Percentiles rank a stretch among this genome's conserved stretches.
Conservation (phyloP, 2,329 filamentous ascomycete species). For the Neurospora sp. region DNA sequence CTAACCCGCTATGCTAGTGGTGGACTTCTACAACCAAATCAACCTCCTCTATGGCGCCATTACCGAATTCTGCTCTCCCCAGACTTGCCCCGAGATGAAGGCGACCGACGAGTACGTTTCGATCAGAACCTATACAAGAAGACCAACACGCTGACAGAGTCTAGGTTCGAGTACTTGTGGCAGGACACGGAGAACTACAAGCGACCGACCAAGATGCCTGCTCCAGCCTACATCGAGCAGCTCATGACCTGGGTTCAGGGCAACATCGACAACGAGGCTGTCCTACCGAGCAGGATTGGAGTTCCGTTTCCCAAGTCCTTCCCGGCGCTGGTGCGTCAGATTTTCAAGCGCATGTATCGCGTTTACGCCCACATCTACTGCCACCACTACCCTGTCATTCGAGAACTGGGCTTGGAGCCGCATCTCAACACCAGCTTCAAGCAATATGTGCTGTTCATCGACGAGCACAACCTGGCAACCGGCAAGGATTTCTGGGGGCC, state of each 20-base stretch:
- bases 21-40: slow-evolving; percentile 99
- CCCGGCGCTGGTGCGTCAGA: slow-evolving; percentile 77
- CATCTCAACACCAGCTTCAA: slow-evolving; percentile 99
- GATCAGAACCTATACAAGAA: background rate
- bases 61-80: slow-evolving; percentile 96
- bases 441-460: slow-evolving; percentile 97
- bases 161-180: slow-evolving; percentile 96
- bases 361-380: slow-evolving; percentile 99
- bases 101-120: slow-evolving; percentile 84
- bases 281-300: slow-evolving; percentile 91
- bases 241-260: slow-evolving; percentile 94
- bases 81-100: slow-evolving; percentile 98
- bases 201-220: slow-evolving; percentile 94
- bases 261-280: slow-evolving; percentile 88
- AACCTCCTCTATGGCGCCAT: slow-evolving; percentile 98
- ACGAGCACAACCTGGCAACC: slow-evolving; percentile 86
- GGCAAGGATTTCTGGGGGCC: slow-evolving; percentile 98
- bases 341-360: slow-evolving; percentile 98
- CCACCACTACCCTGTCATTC: slow-evolving; percentile 95
- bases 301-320: slow-evolving; percentile 94
- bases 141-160: slow-evolving; percentile 4
- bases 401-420: slow-evolving; percentile 88
- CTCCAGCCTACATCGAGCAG: slow-evolving; percentile 95
- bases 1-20: slow-evolving; percentile 52
- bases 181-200: slow-evolving; percentile 93